Evolutionary conservation across 2,329 filamentous ascomycete genomes (phyloP).

Genomic region (Chlorencoelia australis): DNA sequence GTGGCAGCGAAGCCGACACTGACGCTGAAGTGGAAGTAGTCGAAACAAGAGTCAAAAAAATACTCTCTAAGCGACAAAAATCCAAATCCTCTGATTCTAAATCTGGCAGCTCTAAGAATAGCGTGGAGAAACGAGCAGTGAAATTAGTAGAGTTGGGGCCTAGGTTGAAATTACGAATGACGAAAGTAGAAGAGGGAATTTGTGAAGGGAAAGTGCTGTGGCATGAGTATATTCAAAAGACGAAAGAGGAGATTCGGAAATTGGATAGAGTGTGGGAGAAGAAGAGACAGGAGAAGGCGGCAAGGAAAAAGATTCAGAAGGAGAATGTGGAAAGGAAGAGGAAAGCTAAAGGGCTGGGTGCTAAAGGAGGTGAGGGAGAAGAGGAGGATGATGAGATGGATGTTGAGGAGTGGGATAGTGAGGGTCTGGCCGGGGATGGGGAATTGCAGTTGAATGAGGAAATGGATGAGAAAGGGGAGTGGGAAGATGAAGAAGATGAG

Average conservation of each 20-base stretch:
- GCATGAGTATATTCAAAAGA: slow-evolving; percentile 92
- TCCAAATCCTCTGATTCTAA: slow-evolving; percentile 33
- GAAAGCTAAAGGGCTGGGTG: slow-evolving; percentile 40
- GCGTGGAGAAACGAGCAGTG: slow-evolving; percentile 67
- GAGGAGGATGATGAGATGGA: slow-evolving; percentile 41
- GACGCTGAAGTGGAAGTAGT: slow-evolving; percentile 90
- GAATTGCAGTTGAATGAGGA: slow-evolving; percentile 27
- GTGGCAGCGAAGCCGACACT: slow-evolving; percentile 85
- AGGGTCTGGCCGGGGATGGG: slow-evolving; percentile 26
- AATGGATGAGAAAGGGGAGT: slow-evolving; percentile 25
- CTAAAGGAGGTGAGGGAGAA: slow-evolving; percentile 39
- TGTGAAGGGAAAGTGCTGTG: slow-evolving; percentile 90
- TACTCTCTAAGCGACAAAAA: slow-evolving; percentile 38
- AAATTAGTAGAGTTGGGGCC: slow-evolving; percentile 90
- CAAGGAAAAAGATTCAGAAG: slow-evolving; percentile 69
- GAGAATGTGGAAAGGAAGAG: slow-evolving; percentile 86
- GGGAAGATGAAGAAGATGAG: slow-evolving; percentile 27
- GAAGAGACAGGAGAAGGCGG: slow-evolving; percentile 70
- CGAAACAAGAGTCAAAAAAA: slow-evolving; percentile 52
- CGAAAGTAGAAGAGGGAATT: slow-evolving; percentile 92
- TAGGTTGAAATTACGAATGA: slow-evolving; percentile 76
- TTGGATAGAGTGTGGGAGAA: slow-evolving; percentile 78
- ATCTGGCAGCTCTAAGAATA: slow-evolving; percentile 29
- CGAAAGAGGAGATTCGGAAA: slow-evolving; percentile 62
- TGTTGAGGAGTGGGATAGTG: slow-evolving; percentile 32